Conservation (phyloP, 345 rosid species). For the Eucalyptus urophylla region DNA sequence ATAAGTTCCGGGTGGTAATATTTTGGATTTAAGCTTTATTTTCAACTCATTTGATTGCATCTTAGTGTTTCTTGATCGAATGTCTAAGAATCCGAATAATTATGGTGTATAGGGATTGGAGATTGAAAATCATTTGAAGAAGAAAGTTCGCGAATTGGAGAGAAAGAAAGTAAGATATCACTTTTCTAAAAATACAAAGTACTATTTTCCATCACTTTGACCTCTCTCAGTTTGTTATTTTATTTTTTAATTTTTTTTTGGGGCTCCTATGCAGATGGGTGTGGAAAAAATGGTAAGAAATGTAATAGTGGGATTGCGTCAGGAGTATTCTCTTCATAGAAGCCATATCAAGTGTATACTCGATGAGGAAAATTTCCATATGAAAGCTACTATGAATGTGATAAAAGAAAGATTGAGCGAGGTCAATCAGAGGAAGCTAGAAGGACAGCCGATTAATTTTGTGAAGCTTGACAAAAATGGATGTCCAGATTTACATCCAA, state of each 20-base stretch:
- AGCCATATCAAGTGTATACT: constrained; percentile 41
- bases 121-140: constrained; percentile 92
- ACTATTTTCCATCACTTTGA: neutral
- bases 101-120: constrained; percentile 65
- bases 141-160: constrained; percentile 59
- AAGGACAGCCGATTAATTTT: constrained; percentile 10
- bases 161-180: constrained; percentile 57
- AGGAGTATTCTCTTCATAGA: constrained; percentile 53
- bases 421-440: constrained; percentile 7
- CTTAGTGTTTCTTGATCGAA: neutral
- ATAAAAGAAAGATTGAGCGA: constrained; percentile 40
- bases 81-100: neutral
- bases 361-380: constrained; percentile 38
- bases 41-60: neutral
- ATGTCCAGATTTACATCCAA: constrained; percentile 44
- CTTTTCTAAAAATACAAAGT: neutral
- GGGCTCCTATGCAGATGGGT: constrained; percentile 32
- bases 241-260: neutral
- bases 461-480: constrained; percentile 37
- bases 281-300: constrained; percentile 36
- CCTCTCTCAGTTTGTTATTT: neutral
- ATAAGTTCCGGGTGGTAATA: constrained; percentile 71
- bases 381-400: constrained; percentile 22
- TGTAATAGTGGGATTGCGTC: constrained; percentile 34
- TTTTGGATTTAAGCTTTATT: neutral